A percentile compares a stretch with the other conserved stretches of the same genome.
Conservation (phyloP, 805 yeast species). For the Candida khao-thaluensis region DNA sequence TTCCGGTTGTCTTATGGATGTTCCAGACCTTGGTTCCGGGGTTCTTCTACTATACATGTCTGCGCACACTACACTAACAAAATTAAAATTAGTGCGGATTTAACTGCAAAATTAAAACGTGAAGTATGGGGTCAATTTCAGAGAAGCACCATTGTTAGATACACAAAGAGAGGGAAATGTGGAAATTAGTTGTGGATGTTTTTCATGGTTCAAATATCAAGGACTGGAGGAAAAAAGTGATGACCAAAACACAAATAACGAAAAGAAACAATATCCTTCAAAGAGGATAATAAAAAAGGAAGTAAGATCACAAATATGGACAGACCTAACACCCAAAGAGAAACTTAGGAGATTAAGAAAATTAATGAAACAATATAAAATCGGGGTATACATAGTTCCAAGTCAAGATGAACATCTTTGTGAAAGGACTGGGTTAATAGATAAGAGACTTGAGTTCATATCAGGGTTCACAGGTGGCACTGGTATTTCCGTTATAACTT, state of each 20-base stretch:
- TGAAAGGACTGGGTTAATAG: conserved; percentile 79
- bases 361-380: conserved; percentile 58
- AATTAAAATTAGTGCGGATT: neutral
- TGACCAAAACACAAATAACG: no score
- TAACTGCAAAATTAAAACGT: conserved; percentile 3
- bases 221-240: no score
- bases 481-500: conserved; percentile 80
- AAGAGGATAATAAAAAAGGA: no score
- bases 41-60: conserved; percentile 12
- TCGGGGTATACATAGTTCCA: conserved; percentile 76
- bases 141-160: conserved; percentile 1
- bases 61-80: no score
- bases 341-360: conserved; percentile 61
- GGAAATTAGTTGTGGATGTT: no score
- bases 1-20: conserved; percentile 3
- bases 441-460: conserved; percentile 78
- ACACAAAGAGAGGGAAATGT: no score
- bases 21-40: conserved; percentile 3
- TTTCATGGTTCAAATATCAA: no score
- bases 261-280: no score
- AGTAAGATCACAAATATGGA: conserved; percentile 1
- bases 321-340: conserved; percentile 44
- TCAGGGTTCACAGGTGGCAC: conserved; percentile 93
- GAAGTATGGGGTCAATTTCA: neutral
- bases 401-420: conserved; percentile 93